A percentile compares a stretch with the other conserved stretches of the same genome.
phyloP scores from a whole-genome alignment of 768 basidiomycete genomes.

The Macrocybe gigantea region DNA sequence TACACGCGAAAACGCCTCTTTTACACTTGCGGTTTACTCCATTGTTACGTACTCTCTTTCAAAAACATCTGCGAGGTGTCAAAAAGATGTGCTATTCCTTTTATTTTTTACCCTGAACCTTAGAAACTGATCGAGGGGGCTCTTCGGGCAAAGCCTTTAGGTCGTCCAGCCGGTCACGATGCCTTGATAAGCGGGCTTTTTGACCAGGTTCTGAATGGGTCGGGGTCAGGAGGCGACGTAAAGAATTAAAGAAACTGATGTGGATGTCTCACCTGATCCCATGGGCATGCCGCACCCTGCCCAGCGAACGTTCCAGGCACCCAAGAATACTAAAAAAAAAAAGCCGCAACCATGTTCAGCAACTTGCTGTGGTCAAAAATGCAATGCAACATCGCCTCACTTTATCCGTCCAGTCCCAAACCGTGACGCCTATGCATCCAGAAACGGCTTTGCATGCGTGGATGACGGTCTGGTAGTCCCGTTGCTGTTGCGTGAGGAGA shows the following conservation, averaged over 20 bases:
- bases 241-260: neutral
- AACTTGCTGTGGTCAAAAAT: neutral
- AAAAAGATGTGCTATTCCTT: too few relatives aligned
- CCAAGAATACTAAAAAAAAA: slow-evolving; percentile 25
- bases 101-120: too few relatives aligned
- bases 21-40: too few relatives aligned
- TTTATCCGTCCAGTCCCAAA: slow-evolving; percentile 43
- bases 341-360: neutral
- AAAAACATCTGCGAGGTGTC: too few relatives aligned
- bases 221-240: neutral
- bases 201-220: slow-evolving; percentile 24
- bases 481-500: slow-evolving; percentile 46
- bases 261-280: slow-evolving; percentile 22
- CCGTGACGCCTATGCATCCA: slow-evolving; percentile 37
- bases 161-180: slow-evolving; percentile 28
- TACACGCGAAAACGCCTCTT: too few relatives aligned
- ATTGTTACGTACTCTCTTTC: too few relatives aligned
- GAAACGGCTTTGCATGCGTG: slow-evolving; percentile 41
- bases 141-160: too few relatives aligned
- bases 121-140: too few relatives aligned
- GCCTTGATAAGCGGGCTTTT: slow-evolving; percentile 39
- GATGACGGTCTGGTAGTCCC: slow-evolving; percentile 53
- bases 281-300: slow-evolving; percentile 29
- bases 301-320: slow-evolving; percentile 31
- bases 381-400: slow-evolving; percentile 8